Evolutionary conservation across 2,329 filamentous ascomycete species (phyloP), one percentile per base, ranked within the genome.

Genomic region (Rhynchosporium secalis): DNA sequence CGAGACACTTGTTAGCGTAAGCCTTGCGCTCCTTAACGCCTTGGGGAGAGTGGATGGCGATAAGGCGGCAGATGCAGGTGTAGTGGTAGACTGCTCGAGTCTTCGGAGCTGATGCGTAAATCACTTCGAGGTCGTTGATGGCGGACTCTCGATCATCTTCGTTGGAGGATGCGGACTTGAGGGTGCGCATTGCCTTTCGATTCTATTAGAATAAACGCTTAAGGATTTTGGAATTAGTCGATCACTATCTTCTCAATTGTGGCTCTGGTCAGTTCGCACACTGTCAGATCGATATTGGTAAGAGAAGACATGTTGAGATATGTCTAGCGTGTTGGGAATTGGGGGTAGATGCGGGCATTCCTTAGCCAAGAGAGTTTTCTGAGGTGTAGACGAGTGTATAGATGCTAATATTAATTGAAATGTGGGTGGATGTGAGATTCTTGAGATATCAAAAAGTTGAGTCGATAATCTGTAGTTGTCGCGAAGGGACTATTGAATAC

Each of bases 11-110:
- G 0, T 40, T 28, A 33, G 51, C 51, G 33, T 41, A 54, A n/a
- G 3, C 26, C 36, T 40, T 54, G 9, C 51, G 33, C 20, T n/a
- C 36, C 4, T 3, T 26, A 2, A 40, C 15, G 20, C 38, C 36
- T 26, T 54, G 8, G 20, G 51, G n/a, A n/a, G 51, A 54, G 51
- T 54, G 13, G 9, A 54, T 38, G 10, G 51, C 20, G 36, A 54
- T 33, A 20, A 54, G 51, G 33, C 15, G 28, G 51, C 51, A 54
- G 20, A 20, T 33, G 36, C n/a, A 40, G 3, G 26, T n/a, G 20
- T 28, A 54, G 36, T 54, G 51, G 51, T 54, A 54, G 7, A 3
- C 9, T 20, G 51, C 40, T 8, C 51, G 51, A 26, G 38, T 13
- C 2, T 26, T 26, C 40, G 36, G 4, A 9, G 20, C 7, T 4